Evolutionary conservation across 495 filamentous ascomycete species (phyloP).

Genomic region (Talaromyces borbonicus): DNA sequence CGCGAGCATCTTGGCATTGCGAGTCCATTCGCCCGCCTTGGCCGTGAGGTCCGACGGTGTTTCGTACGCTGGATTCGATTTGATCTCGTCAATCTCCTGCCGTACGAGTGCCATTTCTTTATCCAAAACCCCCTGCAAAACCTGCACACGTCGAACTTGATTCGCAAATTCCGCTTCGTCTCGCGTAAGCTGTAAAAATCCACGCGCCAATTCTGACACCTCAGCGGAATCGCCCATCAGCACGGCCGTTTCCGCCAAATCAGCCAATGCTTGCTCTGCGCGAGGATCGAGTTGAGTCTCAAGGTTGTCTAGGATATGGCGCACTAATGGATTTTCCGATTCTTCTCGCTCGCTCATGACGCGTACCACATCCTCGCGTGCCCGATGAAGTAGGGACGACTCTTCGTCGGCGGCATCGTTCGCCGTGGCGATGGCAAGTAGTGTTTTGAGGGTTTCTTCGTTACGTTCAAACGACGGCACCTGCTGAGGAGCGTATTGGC

Average conservation of each 20-base stretch:
- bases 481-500: slow-evolving; percentile 53
- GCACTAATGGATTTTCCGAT: slow-evolving; percentile 23
- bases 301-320: slow-evolving; percentile 29
- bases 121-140: slow-evolving; percentile 36
- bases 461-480: slow-evolving; percentile 73
- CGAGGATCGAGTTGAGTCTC: slow-evolving; percentile 31
- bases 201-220: slow-evolving; percentile 26
- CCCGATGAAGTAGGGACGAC: slow-evolving; percentile 39
- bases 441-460: slow-evolving; percentile 64
- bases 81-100: slow-evolving; percentile 28
- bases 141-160: slow-evolving; percentile 47
- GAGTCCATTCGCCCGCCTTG: slow-evolving; percentile 52
- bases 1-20: slow-evolving; percentile 47
- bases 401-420: slow-evolving; percentile 83
- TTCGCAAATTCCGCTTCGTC: slow-evolving; percentile 31
- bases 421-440: slow-evolving; percentile 62
- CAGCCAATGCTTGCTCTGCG: slow-evolving; percentile 25
- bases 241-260: slow-evolving; percentile 27
- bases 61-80: slow-evolving; percentile 38
- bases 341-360: slow-evolving; percentile 25
- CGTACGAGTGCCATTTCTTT: slow-evolving; percentile 28
- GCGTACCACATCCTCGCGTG: slow-evolving; percentile 29
- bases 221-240: slow-evolving; percentile 26
- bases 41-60: slow-evolving; percentile 41
- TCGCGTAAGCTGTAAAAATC: slow-evolving; percentile 32